Evolutionary conservation across 768 basidiomycete species (phyloP), one percentile per base, ranked within the genome.

Genomic region (button mushroom (Agaricus bisporus)): DNA sequence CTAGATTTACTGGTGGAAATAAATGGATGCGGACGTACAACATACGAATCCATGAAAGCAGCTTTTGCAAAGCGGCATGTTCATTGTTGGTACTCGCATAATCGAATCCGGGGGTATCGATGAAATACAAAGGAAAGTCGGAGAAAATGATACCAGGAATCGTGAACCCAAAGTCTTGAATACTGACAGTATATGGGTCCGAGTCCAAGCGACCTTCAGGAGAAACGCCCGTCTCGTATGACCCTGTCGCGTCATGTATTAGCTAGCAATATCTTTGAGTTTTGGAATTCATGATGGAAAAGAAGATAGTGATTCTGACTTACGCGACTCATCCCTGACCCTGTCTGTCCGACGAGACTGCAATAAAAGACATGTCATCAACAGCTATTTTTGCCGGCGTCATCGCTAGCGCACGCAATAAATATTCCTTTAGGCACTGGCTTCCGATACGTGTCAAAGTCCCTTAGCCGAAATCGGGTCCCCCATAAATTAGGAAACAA

Each of bases 81-180:
- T 49, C 49, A 17, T 49, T n/a, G 18, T 49, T 49, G n/a, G 3
- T 20, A 15, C 1, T 22, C 9, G 38, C 5, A n/a, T 28, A 49
- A 41, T 49, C 49, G n/a, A 49, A 49, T 4, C 49, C 49, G 28
- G 49, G 49, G 4, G 49, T 49, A 37, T 49, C 49, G 28, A 49
- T 49, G 11, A 49, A 37, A 11, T 26, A 41, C 11, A 49, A 25
- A 28, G 22, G 17, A 49, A 25, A 28, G 22, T 26, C 38, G 15
- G 14, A 14, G 38, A 15, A 39, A 17, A 1, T 39, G 38, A 39
- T 39, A 39, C 38, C 17, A 3, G 14, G 15, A 39, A 39, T 39
- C 38, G 38, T 39, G 38, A 6, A 15, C 12, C 17, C 15, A 39
- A 39, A 14, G 14, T 39, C 15, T 14, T 39, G 38, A 7, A 39